These are phyloP conservation scores for Cladorrhinum sp. DNA, from an alignment of 2,329 filamentous ascomycete species.

Conservation along the genomic window DNA sequence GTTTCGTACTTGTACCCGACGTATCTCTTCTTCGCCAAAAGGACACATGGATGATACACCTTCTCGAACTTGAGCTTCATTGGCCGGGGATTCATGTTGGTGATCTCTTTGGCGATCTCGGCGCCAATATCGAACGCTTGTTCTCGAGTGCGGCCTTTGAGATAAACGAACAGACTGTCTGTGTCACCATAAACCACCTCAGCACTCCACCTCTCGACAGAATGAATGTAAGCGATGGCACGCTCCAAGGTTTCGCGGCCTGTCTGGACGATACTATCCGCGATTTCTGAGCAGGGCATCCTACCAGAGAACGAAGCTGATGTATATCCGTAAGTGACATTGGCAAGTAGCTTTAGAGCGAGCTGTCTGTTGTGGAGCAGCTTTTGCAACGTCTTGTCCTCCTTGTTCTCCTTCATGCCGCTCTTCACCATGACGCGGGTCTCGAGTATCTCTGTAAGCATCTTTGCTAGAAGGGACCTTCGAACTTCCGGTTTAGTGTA, in stretches of 20 bases:
- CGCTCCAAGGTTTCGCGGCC: constrained; percentile 92
- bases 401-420: constrained; percentile 91
- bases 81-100: constrained; percentile 83
- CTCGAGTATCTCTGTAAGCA: constrained; percentile 93
- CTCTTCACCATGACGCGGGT: constrained; percentile 97
- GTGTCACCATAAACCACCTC: constrained; percentile 99
- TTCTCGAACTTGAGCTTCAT: constrained; percentile 98
- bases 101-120: constrained; percentile 85
- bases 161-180: constrained; percentile 86
- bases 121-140: constrained; percentile 91
- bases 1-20: constrained; percentile 96
- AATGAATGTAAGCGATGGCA: constrained; percentile 89
- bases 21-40: constrained; percentile 95
- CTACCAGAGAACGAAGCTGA: constrained; percentile 94
- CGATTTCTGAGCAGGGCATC: constrained; percentile 97
- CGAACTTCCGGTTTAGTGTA: constrained; percentile 82
- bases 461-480: constrained; percentile 89
- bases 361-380: constrained; percentile 91
- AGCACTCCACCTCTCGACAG: constrained; percentile 80
- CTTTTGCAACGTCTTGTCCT: constrained; percentile 80
- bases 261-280: constrained; percentile 96
- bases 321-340: constrained; percentile 97
- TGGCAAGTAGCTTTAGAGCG: constrained; percentile 93
- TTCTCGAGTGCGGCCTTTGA: constrained; percentile 81
- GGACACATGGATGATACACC: constrained; percentile 91